phyloP scores from a whole-genome alignment of 169 alveolate species.

The Hepatocystis sp. region DNA sequence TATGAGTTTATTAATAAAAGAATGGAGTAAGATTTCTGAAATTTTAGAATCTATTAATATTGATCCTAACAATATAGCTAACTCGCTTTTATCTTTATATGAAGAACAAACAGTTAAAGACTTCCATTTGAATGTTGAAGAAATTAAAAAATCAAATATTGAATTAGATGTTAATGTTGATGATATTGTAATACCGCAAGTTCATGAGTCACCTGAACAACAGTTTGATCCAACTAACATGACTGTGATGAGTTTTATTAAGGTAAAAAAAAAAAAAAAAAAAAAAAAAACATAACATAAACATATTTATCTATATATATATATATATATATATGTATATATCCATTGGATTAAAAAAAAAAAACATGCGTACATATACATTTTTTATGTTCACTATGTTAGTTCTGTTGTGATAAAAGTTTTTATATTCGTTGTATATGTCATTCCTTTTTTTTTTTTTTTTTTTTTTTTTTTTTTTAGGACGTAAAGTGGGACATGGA shows the following conservation, averaged over 20 bases:
- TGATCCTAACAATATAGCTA: constrained; percentile 63
- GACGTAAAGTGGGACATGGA: constrained; percentile 73
- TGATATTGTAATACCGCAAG: constrained; percentile 33
- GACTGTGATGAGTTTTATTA: constrained; percentile 27
- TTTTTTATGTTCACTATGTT: too few relatives aligned
- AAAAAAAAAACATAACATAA: not conserved
- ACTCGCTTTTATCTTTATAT: constrained; percentile 50
- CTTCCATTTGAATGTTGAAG: constrained; percentile 43
- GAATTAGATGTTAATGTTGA: constrained; percentile 63
- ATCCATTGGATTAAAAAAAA: too few relatives aligned
- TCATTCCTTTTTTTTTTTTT: not conserved
- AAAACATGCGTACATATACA: too few relatives aligned
- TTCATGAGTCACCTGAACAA: constrained; percentile 20
- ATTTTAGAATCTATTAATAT: constrained; percentile 60
- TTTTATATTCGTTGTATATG: too few relatives aligned
- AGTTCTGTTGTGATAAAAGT: too few relatives aligned
- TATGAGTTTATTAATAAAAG: constrained; percentile 66
- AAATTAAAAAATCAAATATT: constrained; percentile 47
- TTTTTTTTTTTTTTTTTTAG: constrained; percentile 14
- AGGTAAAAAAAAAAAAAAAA: constrained; percentile 28
- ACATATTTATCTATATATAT: not conserved
- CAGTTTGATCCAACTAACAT: constrained; percentile 56
- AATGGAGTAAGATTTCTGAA: constrained; percentile 70
- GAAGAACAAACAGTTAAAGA: constrained; percentile 60
- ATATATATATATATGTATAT: not conserved